A percentile compares a stretch with the other conserved stretches of the same genome.
Conservation (phyloP, 352 stramenopile genomes). For the Globisporangium cystogenes region DNA sequence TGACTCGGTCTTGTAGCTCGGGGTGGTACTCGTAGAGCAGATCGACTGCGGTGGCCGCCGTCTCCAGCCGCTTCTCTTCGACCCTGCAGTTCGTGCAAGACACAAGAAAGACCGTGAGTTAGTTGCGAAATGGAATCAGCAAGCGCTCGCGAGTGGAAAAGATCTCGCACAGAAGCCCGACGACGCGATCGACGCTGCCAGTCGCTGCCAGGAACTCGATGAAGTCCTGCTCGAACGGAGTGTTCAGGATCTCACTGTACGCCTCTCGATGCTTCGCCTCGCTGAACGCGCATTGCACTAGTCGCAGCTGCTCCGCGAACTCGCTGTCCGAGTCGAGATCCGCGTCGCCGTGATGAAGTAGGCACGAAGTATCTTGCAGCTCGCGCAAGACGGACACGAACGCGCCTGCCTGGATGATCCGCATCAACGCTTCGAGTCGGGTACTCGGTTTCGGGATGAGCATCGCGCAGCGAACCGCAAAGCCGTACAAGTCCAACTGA, state of each 20-base stretch:
- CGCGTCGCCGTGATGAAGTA: constrained; percentile 13
- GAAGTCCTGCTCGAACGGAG: constrained; percentile 37
- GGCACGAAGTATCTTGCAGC: constrained; percentile 25
- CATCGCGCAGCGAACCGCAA: constrained; percentile 44
- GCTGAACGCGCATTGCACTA: constrained; percentile 35
- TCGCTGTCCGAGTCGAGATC: constrained; percentile 11
- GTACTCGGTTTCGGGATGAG: constrained; percentile 32
- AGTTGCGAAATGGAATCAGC: neutral
- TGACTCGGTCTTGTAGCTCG: neutral
- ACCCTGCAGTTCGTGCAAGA: constrained; percentile 17
- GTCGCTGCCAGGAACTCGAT: constrained; percentile 43
- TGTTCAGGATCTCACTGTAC: constrained; percentile 19
- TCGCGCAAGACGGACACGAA: constrained; percentile 36
- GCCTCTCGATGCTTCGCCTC: constrained; percentile 26
- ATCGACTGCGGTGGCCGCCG: constrained; percentile 25
- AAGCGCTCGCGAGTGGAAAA: neutral
- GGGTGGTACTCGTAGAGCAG: constrained; percentile 36
- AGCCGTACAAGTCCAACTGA: constrained; percentile 27
- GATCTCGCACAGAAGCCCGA: constrained; percentile 16
- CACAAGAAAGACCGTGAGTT: neutral
- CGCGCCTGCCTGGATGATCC: constrained; percentile 39
- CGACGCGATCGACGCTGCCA: constrained; percentile 13
- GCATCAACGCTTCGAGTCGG: constrained; percentile 29
- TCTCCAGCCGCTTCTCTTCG: constrained; percentile 31
- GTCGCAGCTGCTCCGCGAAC: constrained; percentile 25